A percentile compares a stretch with the other conserved stretches of the same genome.
These are phyloP conservation scores for Clonostachys rosea DNA, from an alignment of 2,329 filamentous ascomycete species.

Conservation along the genomic window DNA sequence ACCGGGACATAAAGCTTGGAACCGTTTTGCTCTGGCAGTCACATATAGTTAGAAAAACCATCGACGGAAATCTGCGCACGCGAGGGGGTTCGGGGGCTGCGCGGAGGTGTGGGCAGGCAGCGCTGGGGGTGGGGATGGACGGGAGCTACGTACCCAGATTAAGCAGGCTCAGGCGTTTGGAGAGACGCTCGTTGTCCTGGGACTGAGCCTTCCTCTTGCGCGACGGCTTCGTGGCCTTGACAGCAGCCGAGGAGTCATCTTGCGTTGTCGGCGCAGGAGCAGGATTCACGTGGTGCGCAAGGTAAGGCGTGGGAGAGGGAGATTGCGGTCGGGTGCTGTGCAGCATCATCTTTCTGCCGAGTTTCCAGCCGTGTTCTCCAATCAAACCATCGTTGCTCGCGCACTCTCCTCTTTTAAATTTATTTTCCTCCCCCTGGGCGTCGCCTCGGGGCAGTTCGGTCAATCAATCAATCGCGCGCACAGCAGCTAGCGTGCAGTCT, in stretches of 20 bases:
- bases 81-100: no score
- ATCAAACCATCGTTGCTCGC: no score
- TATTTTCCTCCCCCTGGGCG: no score
- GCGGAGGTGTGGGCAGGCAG: background rate
- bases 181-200: constrained; percentile 67
- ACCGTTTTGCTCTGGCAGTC: constrained; percentile 51
- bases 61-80: no score
- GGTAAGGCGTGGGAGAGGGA: constrained; percentile 10
- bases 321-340: constrained; percentile 21
- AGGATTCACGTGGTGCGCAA: background rate
- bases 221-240: background rate
- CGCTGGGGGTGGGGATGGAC: background rate
- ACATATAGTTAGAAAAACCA: background rate
- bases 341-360: constrained; percentile 20
- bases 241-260: constrained; percentile 7
- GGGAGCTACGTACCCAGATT: constrained; percentile 66
- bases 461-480: no score
- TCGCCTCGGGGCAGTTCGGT: no score
- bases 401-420: no score
- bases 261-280: background rate
- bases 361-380: background rate
- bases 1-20: constrained; percentile 63
- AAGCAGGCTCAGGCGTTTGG: constrained; percentile 77
- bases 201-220: constrained; percentile 58
- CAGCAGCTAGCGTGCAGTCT: no score